Percentiles rank a stretch among this genome's conserved stretches.
Conservation (phyloP, 2,329 filamentous ascomycete species). For the Microdochium trichocladiopsis region DNA sequence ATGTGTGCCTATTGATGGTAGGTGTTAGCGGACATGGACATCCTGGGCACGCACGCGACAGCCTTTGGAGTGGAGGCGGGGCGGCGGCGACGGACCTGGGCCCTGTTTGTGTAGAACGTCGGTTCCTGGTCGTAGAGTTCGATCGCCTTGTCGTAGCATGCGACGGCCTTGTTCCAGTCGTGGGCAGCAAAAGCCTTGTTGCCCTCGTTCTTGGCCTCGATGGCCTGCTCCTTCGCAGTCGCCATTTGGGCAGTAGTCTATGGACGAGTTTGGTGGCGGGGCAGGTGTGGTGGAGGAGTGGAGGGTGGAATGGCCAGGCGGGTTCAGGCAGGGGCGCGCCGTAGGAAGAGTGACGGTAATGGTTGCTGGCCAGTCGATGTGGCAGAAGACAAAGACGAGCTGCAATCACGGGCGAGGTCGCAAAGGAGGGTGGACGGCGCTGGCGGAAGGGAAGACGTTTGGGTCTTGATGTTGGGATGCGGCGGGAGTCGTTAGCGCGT, state of each 20-base stretch:
- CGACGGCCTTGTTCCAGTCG: conserved; percentile 77
- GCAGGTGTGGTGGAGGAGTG: not conserved
- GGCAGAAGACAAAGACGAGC: too few species aligned
- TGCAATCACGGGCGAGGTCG: too few species aligned
- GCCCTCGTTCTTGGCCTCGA: conserved; percentile 83
- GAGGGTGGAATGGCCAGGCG: too few species aligned
- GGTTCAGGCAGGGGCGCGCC: too few species aligned
- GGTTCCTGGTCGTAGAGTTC: conserved; percentile 75
- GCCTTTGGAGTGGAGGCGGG: not conserved
- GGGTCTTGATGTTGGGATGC: too few species aligned
- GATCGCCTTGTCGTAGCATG: conserved; percentile 84
- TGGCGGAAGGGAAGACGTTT: too few species aligned
- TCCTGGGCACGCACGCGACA: conserved; percentile 7
- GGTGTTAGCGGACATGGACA: conserved; percentile 38
- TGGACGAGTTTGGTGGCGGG: not conserved
- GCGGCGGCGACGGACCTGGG: conserved; percentile 59
- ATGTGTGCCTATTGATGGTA: conserved; percentile 65
- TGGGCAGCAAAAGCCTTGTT: conserved; percentile 88
- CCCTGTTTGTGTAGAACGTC: conserved; percentile 89
- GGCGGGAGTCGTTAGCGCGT: too few species aligned
- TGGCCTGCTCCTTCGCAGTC: conserved; percentile 56
- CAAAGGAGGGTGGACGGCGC: too few species aligned
- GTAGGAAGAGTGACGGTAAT: too few species aligned
- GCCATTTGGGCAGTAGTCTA: conserved; percentile 26
- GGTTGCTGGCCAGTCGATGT: too few species aligned